A percentile compares a stretch with the other conserved stretches of the same genome.
phyloP scores from a whole-genome alignment of 495 filamentous ascomycete genomes.

The Podospora pseudoanserina region DNA sequence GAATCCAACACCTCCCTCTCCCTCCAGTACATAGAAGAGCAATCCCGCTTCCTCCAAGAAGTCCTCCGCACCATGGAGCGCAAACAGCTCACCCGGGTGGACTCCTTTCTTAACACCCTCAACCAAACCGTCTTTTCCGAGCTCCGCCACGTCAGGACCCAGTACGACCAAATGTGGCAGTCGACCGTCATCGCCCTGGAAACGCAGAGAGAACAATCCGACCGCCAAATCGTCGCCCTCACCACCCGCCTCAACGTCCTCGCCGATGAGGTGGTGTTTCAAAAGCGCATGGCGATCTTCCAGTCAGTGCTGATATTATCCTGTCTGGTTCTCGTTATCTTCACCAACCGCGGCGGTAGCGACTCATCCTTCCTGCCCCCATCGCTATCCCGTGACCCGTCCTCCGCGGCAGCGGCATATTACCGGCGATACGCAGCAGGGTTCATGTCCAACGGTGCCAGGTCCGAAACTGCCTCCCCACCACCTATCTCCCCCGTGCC shows the following conservation, averaged over 20 bases:
- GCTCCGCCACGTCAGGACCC: slow-evolving; percentile 69
- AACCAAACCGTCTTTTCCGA: slow-evolving; percentile 87
- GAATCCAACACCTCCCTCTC: slow-evolving; percentile 91
- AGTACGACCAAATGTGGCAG: slow-evolving; percentile 97
- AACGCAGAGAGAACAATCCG: slow-evolving; percentile 73
- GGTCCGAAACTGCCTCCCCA: slow-evolving; percentile 5
- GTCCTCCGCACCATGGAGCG: slow-evolving; percentile 89
- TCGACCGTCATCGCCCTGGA: slow-evolving; percentile 89
- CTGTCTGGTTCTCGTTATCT: slow-evolving; percentile 84
- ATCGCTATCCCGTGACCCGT: not conserved
- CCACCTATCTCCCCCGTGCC: not conserved
- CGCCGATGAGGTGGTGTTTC: slow-evolving; percentile 91
- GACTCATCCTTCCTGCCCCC: slow-evolving; percentile 17
- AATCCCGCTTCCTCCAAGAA: slow-evolving; percentile 86
- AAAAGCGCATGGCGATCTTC: slow-evolving; percentile 88
- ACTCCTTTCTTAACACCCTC: slow-evolving; percentile 72
- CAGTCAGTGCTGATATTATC: slow-evolving; percentile 83
- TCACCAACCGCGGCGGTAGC: slow-evolving; percentile 48
- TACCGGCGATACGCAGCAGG: slow-evolving; percentile 12
- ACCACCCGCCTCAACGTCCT: slow-evolving; percentile 76
- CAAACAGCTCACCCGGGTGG: slow-evolving; percentile 78
- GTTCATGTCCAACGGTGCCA: not conserved
- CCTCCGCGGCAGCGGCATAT: slow-evolving; percentile 3
- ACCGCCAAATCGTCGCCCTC: slow-evolving; percentile 78
- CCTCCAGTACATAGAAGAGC: slow-evolving; percentile 93